phyloP scores from a whole-genome alignment of 148 eudicot genomes.

The Spergularia bocconei region DNA sequence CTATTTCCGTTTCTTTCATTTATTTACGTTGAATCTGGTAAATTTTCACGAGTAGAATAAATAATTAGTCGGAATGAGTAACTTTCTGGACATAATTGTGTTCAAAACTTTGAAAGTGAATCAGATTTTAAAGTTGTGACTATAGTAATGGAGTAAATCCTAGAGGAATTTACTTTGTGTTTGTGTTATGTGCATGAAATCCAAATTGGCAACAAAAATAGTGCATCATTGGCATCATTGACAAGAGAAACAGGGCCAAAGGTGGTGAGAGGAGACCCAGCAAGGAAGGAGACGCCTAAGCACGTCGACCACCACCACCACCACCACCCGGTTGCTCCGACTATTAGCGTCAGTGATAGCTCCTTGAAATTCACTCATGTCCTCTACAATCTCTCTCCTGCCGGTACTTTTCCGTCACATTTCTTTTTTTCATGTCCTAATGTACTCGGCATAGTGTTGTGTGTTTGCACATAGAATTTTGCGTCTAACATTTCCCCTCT shows the following conservation, averaged over 20 bases:
- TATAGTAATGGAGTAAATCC: no score
- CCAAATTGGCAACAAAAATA: conserved; percentile 10
- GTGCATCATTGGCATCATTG: conserved; percentile 89
- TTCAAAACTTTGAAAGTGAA: no score
- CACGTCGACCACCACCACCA: conserved; percentile 23
- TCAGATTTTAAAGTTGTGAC: no score
- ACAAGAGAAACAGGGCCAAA: conserved; percentile 90
- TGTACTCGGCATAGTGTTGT: no score
- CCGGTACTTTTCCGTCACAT: conserved; percentile 39
- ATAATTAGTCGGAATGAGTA: no score
- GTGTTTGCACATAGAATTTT: no score
- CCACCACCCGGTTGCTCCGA: conserved; percentile 44
- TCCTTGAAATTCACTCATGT: conserved; percentile 84
- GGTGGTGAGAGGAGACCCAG: conserved; percentile 91
- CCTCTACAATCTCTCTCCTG: conserved; percentile 96
- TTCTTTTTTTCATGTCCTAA: no score
- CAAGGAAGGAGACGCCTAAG: conserved; percentile 33
- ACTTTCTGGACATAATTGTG: no score
- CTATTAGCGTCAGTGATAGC: conserved; percentile 65
- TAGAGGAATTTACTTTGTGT: background rate
- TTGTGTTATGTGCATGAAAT: background rate
- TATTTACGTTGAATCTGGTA: no score
- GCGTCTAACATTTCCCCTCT: no score
- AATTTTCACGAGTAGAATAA: no score
- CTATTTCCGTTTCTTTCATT: no score